Evolutionary conservation across 2,329 filamentous ascomycete species (phyloP), one percentile per base, ranked within the genome.

Genomic region (Fusarium sp.): DNA sequence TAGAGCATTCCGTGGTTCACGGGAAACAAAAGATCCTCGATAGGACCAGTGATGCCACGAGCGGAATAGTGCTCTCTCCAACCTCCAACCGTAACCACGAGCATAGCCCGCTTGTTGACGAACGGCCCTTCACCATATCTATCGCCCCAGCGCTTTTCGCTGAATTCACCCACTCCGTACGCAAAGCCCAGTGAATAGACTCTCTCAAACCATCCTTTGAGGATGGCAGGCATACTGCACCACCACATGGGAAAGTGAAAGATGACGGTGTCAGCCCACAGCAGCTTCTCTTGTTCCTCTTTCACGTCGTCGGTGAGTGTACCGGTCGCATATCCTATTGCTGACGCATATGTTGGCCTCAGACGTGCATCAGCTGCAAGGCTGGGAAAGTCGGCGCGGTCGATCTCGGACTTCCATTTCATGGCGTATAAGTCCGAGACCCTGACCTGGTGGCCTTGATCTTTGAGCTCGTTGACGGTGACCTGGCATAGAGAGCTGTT

Each of bases 231-330:
- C 50, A 56, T 53, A 10, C 26, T 39, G 19, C 60, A 64, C 59
- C 60, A 63, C 53, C 55, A 64, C 5, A 64, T 12, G 1, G 59
- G 59, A 19, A 56, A 64, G 15, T 64, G 61, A n/a, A 64, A 11
- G 8, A 64, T 24, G 22, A 64, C 47, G 2, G 24, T 10, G 3
- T 64, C 59, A 1, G 61, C 61, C 61, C 59, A 64, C 4, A 60
- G 12, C 0, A 64, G 9, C 32, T 64, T 64, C n/a, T 64, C 59
- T 15, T 64, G 59, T 12, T 64, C 61, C 13, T 1, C 12, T 4
- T 48, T 60, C 3, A 64, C 54, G 25, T 64, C 61, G 1, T 64
- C 47, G 1, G 61, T 64, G 38, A 64, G 59, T 4, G 45, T 50
- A 7, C 35, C 31, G 4, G 59, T 10, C 2, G 8, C 10, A 3